phyloP scores from a whole-genome alignment of 2,329 filamentous ascomycete species.

The Alternaria brassicae region DNA sequence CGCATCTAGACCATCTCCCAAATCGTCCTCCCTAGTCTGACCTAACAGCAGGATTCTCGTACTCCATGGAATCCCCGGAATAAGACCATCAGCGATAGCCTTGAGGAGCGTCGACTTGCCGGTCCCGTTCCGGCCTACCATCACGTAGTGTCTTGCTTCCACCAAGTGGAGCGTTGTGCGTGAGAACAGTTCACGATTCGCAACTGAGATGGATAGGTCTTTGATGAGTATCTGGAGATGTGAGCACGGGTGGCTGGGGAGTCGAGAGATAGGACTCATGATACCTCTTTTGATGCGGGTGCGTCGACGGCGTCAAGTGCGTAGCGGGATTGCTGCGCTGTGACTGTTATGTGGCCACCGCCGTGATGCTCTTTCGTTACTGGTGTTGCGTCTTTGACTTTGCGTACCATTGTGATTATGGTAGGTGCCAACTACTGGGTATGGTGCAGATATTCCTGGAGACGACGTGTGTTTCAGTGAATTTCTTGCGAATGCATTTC shows the following conservation, averaged over 20 bases:
- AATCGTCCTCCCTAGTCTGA: slow-evolving; percentile 35
- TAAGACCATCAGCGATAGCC: slow-evolving; percentile 78
- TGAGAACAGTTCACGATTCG: slow-evolving; percentile 69
- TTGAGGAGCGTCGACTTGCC: slow-evolving; percentile 82
- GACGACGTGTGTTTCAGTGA: not conserved
- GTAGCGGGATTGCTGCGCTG: slow-evolving; percentile 50
- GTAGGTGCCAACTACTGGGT: not conserved
- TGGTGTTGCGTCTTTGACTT: slow-evolving; percentile 29
- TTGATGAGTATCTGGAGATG: slow-evolving; percentile 60
- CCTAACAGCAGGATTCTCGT: slow-evolving; percentile 47
- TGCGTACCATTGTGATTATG: slow-evolving; percentile 37
- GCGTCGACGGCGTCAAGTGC: slow-evolving; percentile 50
- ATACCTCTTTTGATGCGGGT: slow-evolving; percentile 48
- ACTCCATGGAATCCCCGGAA: slow-evolving; percentile 66
- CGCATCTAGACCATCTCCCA: slow-evolving; percentile 45
- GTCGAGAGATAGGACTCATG: not conserved
- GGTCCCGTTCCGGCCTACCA: slow-evolving; percentile 80
- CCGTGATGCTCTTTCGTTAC: slow-evolving; percentile 32
- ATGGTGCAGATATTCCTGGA: not conserved
- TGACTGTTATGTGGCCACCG: slow-evolving; percentile 42
- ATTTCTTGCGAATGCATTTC: not conserved
- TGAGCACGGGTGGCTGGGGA: slow-evolving; percentile 3
- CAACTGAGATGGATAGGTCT: slow-evolving; percentile 73
- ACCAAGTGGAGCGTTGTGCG: slow-evolving; percentile 76
- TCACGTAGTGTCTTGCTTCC: slow-evolving; percentile 75